Base-by-base conservation (phyloP, 2,329 filamentous ascomycete genomes). In the Reticulascus tulasneorum region DNA sequence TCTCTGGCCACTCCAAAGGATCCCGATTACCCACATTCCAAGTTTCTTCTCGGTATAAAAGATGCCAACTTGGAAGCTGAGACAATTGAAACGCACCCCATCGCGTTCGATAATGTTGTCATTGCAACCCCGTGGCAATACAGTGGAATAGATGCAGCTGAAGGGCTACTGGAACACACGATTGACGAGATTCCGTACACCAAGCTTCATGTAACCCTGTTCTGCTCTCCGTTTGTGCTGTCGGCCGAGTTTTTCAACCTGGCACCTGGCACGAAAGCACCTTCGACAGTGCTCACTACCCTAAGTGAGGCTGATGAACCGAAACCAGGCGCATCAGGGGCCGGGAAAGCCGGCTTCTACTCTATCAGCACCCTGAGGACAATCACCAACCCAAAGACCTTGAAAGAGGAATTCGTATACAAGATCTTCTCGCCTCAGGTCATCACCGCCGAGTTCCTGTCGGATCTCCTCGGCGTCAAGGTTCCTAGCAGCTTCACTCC, bases 171-270 rank as follows among this genome's bases (percentile, higher is more conserved):
- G 12, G 83, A 86, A 35, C 68, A 74, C 21, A 59, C 64, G 5
- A 88, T 94, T 2, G 84, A 93, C 47, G 59, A 75, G 29, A 82
- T 96, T n/a, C 85, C 87, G 0, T 98, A 96, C 56, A 86, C 88
- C 4, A 75, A 77, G 30, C 73, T 97, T 1, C 84, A 97, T 53
- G 91, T 96, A 34, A 97, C 91, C 0, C 76, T 97, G 1, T 91
- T 98, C 52, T 73, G 90, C 0, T 86, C 88, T 0, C 80, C 86
- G 0, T 77, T 81, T 48, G 71, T 65, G n/a, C 73, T 94, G n/a
- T 81, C 77, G 15, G 74, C 84, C 0, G 58, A 58, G 4, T 89
- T 80, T 55, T 97, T 97, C 67, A 77, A 78, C 37, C 69, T 94
- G 2, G 53, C 68, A 3, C 56, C 71, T 0, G 71, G 63, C n/a